Evolutionary conservation across 1,284 basidiomycete genomes (phyloP).

Genomic region (Athelia sp.): DNA sequence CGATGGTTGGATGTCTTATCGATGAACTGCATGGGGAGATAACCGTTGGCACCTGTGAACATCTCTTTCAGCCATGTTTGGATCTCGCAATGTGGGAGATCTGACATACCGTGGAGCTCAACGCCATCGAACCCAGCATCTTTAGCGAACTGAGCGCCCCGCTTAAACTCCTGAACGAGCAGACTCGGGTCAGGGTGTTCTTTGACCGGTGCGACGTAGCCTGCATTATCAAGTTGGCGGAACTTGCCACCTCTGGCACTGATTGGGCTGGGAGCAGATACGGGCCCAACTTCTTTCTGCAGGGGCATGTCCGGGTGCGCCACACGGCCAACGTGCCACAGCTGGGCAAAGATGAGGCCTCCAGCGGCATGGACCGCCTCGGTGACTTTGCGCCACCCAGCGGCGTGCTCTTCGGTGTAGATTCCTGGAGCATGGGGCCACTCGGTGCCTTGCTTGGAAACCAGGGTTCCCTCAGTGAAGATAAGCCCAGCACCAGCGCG

Average conservation of each 20-base stretch:
- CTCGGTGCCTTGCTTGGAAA: slow-evolving; percentile 8
- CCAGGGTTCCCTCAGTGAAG: slow-evolving; percentile 15
- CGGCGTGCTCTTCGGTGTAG: slow-evolving; percentile 31
- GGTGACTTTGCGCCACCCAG: slow-evolving; percentile 33
- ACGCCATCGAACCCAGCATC: slow-evolving; percentile 46
- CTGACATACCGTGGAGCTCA: slow-evolving; percentile 22
- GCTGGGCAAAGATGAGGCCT: slow-evolving; percentile 30
- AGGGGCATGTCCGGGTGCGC: slow-evolving; percentile 10
- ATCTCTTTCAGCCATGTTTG: neutral
- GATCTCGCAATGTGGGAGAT: neutral
- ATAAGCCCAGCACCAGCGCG: slow-evolving; percentile 2
- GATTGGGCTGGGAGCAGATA: slow-evolving; percentile 26
- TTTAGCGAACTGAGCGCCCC: slow-evolving; percentile 34
- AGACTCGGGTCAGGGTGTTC: slow-evolving; percentile 15
- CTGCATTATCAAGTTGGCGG: slow-evolving; percentile 11
- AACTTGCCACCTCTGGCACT: slow-evolving; percentile 32
- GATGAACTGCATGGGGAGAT: neutral
- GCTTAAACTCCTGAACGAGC: slow-evolving; percentile 27
- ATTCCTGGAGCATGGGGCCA: slow-evolving; percentile 37
- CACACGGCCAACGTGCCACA: slow-evolving; percentile 13
- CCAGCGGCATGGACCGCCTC: slow-evolving; percentile 32
- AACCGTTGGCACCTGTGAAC: slow-evolving; percentile 16
- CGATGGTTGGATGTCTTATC: slow-evolving; percentile 14
- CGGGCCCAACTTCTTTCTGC: slow-evolving; percentile 4
- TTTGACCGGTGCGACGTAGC: slow-evolving; percentile 13